Base-by-base conservation (phyloP, 2,329 filamentous ascomycete species). In the Neofusicoccum parvum region DNA sequence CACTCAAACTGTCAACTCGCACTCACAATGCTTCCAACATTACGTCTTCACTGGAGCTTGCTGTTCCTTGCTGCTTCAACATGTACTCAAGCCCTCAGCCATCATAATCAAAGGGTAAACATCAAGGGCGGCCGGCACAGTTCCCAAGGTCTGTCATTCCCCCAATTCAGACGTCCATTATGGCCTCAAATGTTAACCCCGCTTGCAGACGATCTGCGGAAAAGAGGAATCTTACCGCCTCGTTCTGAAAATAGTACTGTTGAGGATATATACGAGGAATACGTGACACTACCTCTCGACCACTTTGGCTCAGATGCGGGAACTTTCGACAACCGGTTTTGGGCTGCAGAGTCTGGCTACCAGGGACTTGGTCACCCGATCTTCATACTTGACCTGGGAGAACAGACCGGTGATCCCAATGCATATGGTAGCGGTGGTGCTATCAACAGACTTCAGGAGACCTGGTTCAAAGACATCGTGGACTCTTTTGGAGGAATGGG, bases 371-470 rank as follows among this genome's bases (percentile, higher is more conserved):
- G 77, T 14, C 73, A 71, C 5, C 77, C 77, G 0, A 72, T 79
- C 2, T 78, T 79, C 62, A 62, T 79, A 27, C 78, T 76, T 54
- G 77, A 79, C 67, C 70, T 72, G 0, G 76, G 76, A 2, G 76
- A 79, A 67, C 69, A 67, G 7, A 67, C 77, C 68, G 77, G 75
- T 32, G 27, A 32, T 32, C 27, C 27, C 27, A 32, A 7, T 32
- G 14, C 67, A 68, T 17, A 5, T 7, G 23, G 14, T 17, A 9
- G 39, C 14, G 37, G 14, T 10, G 14, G 11, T 12, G 37, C 51
- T 6, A 11, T 10, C 32, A 12, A n/a, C 12, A 45, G 10, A 11
- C 41, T 46, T 3, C 20, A 60, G 12, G 12, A 60, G 7, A 17
- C 5, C 36, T 56, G 34, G 27, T 56, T 56, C 51, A 56, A 34